phyloP scores from a whole-genome alignment of 495 filamentous ascomycete species.

The Talaromyces ruber region DNA sequence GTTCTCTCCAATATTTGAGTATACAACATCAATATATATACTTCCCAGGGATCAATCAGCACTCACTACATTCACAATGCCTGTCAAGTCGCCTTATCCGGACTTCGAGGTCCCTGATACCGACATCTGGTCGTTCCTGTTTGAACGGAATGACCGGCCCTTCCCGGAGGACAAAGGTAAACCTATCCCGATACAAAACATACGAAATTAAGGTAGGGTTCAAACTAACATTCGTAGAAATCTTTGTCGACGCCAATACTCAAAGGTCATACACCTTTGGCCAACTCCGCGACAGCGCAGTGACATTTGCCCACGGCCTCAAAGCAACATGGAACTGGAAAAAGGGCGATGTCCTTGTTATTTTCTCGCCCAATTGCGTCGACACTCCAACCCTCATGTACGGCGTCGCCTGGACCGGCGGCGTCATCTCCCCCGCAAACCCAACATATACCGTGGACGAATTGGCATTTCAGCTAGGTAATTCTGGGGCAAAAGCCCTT shows the following conservation, averaged over 20 bases:
- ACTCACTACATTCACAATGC: slow-evolving; percentile 18
- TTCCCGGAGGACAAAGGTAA: slow-evolving; percentile 41
- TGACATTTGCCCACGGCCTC: slow-evolving; percentile 66
- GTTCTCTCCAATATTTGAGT: not conserved
- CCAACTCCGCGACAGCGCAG: slow-evolving; percentile 46
- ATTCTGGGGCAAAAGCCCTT: slow-evolving; percentile 61
- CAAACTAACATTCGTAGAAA: slow-evolving; percentile 39
- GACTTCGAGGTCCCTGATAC: slow-evolving; percentile 28
- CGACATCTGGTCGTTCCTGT: slow-evolving; percentile 65
- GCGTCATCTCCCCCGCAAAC: slow-evolving; percentile 69
- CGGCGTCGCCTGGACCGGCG: slow-evolving; percentile 73
- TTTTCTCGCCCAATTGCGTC: slow-evolving; percentile 60
- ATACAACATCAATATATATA: not conserved
- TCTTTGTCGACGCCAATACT: slow-evolving; percentile 61
- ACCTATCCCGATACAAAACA: no score
- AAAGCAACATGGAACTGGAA: slow-evolving; percentile 61
- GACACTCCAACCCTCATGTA: slow-evolving; percentile 57
- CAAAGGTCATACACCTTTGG: slow-evolving; percentile 59
- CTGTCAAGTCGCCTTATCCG: slow-evolving; percentile 31
- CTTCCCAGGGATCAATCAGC: not conserved
- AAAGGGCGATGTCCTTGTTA: slow-evolving; percentile 60
- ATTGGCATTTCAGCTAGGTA: slow-evolving; percentile 68
- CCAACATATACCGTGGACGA: slow-evolving; percentile 71
- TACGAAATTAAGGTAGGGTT: no score
- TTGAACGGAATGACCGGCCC: slow-evolving; percentile 53